Base-by-base conservation (phyloP, 2,329 filamentous ascomycete species). In the Colletotrichum simmondsii region DNA sequence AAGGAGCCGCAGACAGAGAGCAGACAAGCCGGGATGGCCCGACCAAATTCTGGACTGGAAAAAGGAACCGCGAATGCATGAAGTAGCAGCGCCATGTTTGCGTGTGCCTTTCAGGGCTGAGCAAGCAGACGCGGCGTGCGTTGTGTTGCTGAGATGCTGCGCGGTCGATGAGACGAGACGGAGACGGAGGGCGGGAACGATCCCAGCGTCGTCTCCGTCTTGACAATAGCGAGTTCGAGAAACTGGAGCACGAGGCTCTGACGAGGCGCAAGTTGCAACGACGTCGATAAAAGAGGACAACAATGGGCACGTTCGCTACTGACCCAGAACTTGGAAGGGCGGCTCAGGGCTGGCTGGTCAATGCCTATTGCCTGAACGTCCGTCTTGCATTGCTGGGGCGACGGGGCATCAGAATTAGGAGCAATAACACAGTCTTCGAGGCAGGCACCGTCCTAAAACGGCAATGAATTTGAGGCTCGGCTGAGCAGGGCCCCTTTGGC, bases 381-480 rank as follows among this genome's bases (percentile, higher is more conserved):
- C 52, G 24, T 63, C 64, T 37, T 59, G 57, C 65, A 58, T 71
- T 71, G 69, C 35, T 71, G 63, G 69, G 65, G 69, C 65, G 65
- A 72, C 64, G 28, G 42, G 57, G 65, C 65, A 65, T 32, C 24
- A 60, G 42, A 58, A 52, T 63, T 52, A 54, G 53, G 37, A 64
- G 58, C 65, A 64, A 42, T n/a, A 59, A 52, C 16, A 58, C 42
- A 64, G 24, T n/a, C 19, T 59, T 30, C 14, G 24, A 60, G 32
- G 65, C 69, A 68, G 52, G 67, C 59, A 53, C 54, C 60, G 49
- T 52, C 69, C 69, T 58, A 72, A 72, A 72, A 59, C 53, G 65
- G 69, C 60, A 72, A 53, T 26, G 26, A 56, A 68, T 63, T 46
- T 59, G 69, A 72, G 69, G 69, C 69, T 72, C 69, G 69, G 69